Conservation (phyloP, 2,329 filamentous ascomycete genomes). For the Colletotrichum caudatum region DNA sequence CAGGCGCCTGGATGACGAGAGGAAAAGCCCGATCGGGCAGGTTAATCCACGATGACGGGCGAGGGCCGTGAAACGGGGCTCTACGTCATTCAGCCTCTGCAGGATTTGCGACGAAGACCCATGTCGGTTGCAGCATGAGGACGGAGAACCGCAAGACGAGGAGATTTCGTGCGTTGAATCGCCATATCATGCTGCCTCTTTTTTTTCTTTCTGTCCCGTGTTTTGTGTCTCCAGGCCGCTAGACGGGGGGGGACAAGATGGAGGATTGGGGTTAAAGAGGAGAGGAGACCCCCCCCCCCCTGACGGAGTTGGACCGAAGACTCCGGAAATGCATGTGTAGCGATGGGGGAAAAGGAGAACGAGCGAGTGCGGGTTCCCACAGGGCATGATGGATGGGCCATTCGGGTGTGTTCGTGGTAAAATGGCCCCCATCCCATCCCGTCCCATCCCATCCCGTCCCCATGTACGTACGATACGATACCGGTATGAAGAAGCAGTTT, state of each 20-base stretch:
- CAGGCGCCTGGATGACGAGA: constrained; percentile 9
- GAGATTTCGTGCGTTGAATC: constrained; percentile 38
- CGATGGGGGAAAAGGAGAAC: not conserved
- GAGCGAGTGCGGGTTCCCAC: constrained; percentile 26
- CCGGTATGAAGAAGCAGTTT: not conserved
- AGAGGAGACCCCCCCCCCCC: not conserved
- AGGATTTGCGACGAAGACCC: constrained; percentile 29
- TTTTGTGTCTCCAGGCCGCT: constrained; percentile 2
- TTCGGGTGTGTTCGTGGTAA: constrained; percentile 15
- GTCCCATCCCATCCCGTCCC: too few species aligned
- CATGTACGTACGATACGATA: not conserved
- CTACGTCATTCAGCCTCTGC: constrained; percentile 37
- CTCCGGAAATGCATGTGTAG: constrained; percentile 13
- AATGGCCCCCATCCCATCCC: too few species aligned
- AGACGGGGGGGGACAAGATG: not conserved
- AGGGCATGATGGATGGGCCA: constrained; percentile 9
- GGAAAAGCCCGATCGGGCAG: constrained; percentile 37
- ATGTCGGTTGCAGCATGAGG: constrained; percentile 9
- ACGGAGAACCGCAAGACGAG: not conserved
- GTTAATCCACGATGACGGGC: constrained; percentile 36
- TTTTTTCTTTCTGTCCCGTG: constrained; percentile 28
- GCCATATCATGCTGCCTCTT: constrained; percentile 18
- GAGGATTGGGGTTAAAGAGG: not conserved
- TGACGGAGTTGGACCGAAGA: constrained; percentile 12
- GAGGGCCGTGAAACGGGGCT: constrained; percentile 38